Evolutionary conservation across 2,329 filamentous ascomycete genomes (phyloP).

Genomic region (Thyridium curvatum): DNA sequence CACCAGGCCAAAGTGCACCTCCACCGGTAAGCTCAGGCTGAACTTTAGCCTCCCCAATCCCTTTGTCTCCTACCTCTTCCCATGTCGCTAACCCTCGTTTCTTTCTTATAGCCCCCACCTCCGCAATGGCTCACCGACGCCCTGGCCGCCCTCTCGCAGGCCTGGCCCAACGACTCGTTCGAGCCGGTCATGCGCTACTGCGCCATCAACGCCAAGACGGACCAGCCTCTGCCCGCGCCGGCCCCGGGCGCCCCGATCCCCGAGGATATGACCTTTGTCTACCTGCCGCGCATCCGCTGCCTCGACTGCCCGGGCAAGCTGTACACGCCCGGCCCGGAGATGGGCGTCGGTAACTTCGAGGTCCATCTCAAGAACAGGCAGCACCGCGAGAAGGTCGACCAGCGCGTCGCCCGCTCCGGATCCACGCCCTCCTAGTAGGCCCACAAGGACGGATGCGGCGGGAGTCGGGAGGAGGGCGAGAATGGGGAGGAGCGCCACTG

Average conservation of each 20-base stretch:
- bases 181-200: slow-evolving; percentile 89
- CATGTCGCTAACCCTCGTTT: slow-evolving; percentile 9
- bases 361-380: slow-evolving; percentile 81
- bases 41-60: slow-evolving; percentile 10
- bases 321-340: slow-evolving; percentile 84
- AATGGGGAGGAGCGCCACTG: slow-evolving; percentile 48
- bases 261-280: slow-evolving; percentile 68
- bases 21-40: slow-evolving; percentile 49
- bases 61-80: slow-evolving; percentile 14
- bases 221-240: slow-evolving; percentile 50
- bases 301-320: slow-evolving; percentile 89
- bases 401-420: slow-evolving; percentile 22
- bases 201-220: slow-evolving; percentile 67
- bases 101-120: slow-evolving; percentile 59
- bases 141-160: slow-evolving; percentile 59
- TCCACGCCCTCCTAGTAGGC: too few species aligned
- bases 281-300: slow-evolving; percentile 83
- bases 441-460: too few species aligned
- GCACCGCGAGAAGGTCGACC: slow-evolving; percentile 68
- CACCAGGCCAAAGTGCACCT: slow-evolving; percentile 47
- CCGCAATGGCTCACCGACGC: slow-evolving; percentile 79
- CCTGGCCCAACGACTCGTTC: slow-evolving; percentile 75
- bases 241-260: slow-evolving; percentile 43
- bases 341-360: slow-evolving; percentile 85
- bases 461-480: too few species aligned